These are phyloP conservation scores for Xerocomus nothofagi DNA, from an alignment of 1,284 basidiomycete species.

Conservation along the genomic window DNA sequence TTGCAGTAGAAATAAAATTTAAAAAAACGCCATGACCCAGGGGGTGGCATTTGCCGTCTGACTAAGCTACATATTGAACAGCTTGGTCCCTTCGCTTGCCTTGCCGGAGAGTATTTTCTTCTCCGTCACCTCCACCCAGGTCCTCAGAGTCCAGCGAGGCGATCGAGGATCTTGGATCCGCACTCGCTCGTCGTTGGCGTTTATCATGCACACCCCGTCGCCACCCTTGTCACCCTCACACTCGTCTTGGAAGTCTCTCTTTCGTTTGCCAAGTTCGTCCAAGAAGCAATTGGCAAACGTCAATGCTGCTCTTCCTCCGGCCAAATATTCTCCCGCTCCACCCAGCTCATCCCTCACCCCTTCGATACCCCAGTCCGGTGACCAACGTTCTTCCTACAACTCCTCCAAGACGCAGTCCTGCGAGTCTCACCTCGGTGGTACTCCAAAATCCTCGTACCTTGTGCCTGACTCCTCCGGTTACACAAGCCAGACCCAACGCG, in stretches of 20 bases:
- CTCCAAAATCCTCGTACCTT: slow-evolving; percentile 35
- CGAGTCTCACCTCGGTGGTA: slow-evolving; percentile 51
- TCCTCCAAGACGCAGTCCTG: slow-evolving; percentile 70
- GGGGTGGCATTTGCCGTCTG: slow-evolving; percentile 31
- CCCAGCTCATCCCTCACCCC: slow-evolving; percentile 52
- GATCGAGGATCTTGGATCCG: slow-evolving; percentile 30
- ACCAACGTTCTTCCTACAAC: slow-evolving; percentile 68
- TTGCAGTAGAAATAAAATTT: background rate
- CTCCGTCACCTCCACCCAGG: slow-evolving; percentile 5
- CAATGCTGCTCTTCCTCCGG: slow-evolving; percentile 16
- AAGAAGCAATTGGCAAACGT: slow-evolving; percentile 28
- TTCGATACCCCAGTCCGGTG: slow-evolving; percentile 42
- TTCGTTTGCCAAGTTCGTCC: slow-evolving; percentile 35
- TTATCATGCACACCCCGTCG: slow-evolving; percentile 27
- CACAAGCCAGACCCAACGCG: slow-evolving; percentile 33
- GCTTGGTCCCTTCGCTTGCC: slow-evolving; percentile 10
- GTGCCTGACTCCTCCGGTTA: slow-evolving; percentile 36
- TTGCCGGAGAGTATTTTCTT: slow-evolving; percentile 29
- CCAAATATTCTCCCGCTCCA: slow-evolving; percentile 31
- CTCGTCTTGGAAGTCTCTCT: slow-evolving; percentile 37
- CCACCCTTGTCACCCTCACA: slow-evolving; percentile 28
- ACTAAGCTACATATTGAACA: slow-evolving; percentile 28
- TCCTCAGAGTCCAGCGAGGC: slow-evolving; percentile 1
- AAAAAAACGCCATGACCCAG: background rate
- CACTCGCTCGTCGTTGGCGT: background rate